phyloP scores from a whole-genome alignment of 2,329 filamentous ascomycete species.

The Ophiostoma populinum region DNA sequence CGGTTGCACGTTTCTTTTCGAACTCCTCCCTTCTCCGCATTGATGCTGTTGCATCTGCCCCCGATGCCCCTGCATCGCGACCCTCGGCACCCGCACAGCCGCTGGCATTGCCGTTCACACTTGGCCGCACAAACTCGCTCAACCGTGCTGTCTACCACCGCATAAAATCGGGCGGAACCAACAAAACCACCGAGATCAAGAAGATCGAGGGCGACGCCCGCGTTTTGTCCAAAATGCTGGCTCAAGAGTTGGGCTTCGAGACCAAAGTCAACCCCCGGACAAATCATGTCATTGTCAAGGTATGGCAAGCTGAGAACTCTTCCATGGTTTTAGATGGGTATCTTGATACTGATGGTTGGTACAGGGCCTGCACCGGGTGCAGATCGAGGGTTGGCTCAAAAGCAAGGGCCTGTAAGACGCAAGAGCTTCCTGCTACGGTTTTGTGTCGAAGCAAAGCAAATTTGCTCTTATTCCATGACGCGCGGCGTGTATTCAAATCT shows the following conservation, averaged over 20 bases:
- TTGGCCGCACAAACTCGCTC: conserved; percentile 52
- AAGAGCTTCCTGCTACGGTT: no score
- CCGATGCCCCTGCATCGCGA: no score
- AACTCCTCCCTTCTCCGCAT: not conserved
- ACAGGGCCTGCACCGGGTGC: conserved; percentile 1
- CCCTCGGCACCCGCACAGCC: not conserved
- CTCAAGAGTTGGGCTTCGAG: conserved; percentile 36
- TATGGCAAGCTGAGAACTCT: conserved; percentile 21
- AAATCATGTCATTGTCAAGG: conserved; percentile 59
- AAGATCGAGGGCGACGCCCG: conserved; percentile 59
- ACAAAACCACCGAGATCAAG: conserved; percentile 56
- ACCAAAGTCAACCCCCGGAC: conserved; percentile 42
- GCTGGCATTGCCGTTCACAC: conserved; percentile 35
- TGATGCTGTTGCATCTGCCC: no score
- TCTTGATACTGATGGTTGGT: not conserved
- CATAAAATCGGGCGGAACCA: conserved; percentile 57
- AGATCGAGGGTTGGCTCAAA: no score
- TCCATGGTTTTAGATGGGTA: not conserved
- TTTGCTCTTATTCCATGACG: no score
- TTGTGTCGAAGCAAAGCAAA: no score
- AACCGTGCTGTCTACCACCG: conserved; percentile 64
- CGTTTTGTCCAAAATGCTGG: conserved; percentile 46
- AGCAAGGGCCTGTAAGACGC: no score
- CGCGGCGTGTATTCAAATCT: no score
- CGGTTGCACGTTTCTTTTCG: not conserved